Evolutionary conservation across 768 basidiomycete genomes (phyloP).

Genomic region (Tricholoma bakamatsutake): DNA sequence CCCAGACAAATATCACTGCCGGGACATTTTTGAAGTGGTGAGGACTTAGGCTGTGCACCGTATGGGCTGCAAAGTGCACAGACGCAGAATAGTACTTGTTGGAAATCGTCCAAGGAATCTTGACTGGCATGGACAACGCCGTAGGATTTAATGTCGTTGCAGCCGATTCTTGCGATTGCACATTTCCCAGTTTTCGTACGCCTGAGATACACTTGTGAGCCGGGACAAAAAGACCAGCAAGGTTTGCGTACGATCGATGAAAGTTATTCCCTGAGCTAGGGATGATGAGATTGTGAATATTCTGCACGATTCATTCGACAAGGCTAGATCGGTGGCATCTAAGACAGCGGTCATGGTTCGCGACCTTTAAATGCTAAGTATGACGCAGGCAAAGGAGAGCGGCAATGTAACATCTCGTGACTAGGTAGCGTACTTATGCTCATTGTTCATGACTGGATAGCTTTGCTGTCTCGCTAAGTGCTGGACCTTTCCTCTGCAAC

Average conservation of each 20-base stretch:
- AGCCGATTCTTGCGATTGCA: neutral
- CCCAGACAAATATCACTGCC: constrained; percentile 72
- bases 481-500: too few relatives aligned
- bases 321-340: neutral
- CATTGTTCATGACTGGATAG: neutral
- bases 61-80: constrained; percentile 59
- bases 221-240: neutral
- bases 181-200: neutral
- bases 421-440: too few relatives aligned
- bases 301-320: constrained; percentile 22
- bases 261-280: constrained; percentile 16
- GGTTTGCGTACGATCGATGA: constrained; percentile 16
- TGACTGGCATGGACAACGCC: constrained; percentile 18
- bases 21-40: constrained; percentile 45
- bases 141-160: neutral
- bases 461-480: too few relatives aligned
- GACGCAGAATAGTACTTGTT: constrained; percentile 81
- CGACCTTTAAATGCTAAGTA: neutral
- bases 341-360: neutral
- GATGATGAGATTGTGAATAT: constrained; percentile 27
- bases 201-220: neutral
- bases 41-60: constrained; percentile 37
- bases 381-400: too few relatives aligned
- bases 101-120: constrained; percentile 66
- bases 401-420: constrained; percentile 6